phyloP scores from a whole-genome alignment of 805 yeast species.

The Yamadazyma ubonensis region DNA sequence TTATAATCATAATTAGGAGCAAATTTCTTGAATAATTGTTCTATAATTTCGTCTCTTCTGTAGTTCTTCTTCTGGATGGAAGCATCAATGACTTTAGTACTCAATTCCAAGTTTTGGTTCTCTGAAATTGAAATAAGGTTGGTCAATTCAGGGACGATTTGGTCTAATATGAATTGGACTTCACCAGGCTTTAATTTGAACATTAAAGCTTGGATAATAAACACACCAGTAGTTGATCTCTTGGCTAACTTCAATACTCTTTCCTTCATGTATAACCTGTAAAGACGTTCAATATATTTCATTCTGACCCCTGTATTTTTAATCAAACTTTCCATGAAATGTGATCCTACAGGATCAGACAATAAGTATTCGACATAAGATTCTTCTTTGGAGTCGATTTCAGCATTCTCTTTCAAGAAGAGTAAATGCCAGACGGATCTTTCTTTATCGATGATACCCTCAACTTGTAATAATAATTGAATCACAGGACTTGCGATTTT shows the following conservation, averaged over 20 bases:
- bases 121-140: conserved; percentile 47
- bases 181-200: conserved; percentile 62
- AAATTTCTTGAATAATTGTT: conserved; percentile 39
- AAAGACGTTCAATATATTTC: conserved; percentile 70
- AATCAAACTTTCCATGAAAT: conserved; percentile 75
- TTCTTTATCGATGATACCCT: conserved; percentile 75
- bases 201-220: conserved; percentile 70
- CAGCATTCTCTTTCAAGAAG: conserved; percentile 51
- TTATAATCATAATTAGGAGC: conserved; percentile 37
- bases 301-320: conserved; percentile 59
- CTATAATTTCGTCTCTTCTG: conserved; percentile 57
- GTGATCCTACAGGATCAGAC: conserved; percentile 90
- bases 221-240: conserved; percentile 83
- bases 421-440: conserved; percentile 67
- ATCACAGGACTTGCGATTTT: conserved; percentile 85
- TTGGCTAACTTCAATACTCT: conserved; percentile 71
- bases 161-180: conserved; percentile 60
- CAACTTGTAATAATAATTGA: conserved; percentile 74
- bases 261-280: conserved; percentile 67
- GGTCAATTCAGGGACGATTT: conserved; percentile 64
- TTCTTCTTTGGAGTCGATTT: conserved; percentile 60
- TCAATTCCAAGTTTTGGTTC: conserved; percentile 69
- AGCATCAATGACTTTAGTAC: conserved; percentile 63
- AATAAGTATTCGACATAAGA: conserved; percentile 81
- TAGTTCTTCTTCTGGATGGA: conserved; percentile 58